Evolutionary conservation across 1,139 yeast genomes (phyloP).

Genomic region (Scheffersomyces insectosa): DNA sequence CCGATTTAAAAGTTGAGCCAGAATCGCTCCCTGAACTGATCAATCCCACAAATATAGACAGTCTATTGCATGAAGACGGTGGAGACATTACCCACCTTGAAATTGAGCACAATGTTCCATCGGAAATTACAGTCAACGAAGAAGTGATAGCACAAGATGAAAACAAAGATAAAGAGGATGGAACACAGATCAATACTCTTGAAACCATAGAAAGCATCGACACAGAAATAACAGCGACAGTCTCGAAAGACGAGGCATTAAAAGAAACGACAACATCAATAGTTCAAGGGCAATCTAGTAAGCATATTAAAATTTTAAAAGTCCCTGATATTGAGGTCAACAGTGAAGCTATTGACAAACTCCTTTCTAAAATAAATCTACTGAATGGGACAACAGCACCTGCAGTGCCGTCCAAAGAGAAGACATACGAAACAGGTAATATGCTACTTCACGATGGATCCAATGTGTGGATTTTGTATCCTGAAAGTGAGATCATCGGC

Average conservation of each 20-base stretch:
- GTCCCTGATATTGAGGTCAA: conserved; percentile 5
- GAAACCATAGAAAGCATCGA: neutral
- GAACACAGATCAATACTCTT: neutral
- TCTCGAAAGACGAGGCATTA: conserved; percentile 1
- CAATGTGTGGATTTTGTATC: conserved; percentile 16
- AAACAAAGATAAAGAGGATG: neutral
- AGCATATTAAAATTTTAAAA: conserved; percentile 1
- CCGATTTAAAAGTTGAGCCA: neutral
- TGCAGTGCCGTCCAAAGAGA: neutral
- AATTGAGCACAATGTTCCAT: neutral
- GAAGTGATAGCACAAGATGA: conserved; percentile 2
- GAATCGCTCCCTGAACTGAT: neutral
- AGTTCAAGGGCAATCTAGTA: neutral
- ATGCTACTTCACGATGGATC: conserved; percentile 11
- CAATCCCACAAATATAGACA: neutral
- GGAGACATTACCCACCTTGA: neutral
- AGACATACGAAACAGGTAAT: conserved; percentile 5
- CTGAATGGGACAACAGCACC: neutral
- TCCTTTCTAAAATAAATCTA: conserved; percentile 6
- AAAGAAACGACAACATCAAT: neutral
- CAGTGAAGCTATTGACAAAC: conserved; percentile 5
- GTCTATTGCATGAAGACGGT: neutral
- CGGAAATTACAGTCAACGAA: neutral
- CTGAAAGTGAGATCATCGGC: conserved; percentile 8
- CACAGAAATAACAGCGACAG: neutral